Percentiles rank a stretch among this genome's conserved stretches.
Conservation (phyloP, 345 rosid species). For the Hypericum androsaemum region DNA sequence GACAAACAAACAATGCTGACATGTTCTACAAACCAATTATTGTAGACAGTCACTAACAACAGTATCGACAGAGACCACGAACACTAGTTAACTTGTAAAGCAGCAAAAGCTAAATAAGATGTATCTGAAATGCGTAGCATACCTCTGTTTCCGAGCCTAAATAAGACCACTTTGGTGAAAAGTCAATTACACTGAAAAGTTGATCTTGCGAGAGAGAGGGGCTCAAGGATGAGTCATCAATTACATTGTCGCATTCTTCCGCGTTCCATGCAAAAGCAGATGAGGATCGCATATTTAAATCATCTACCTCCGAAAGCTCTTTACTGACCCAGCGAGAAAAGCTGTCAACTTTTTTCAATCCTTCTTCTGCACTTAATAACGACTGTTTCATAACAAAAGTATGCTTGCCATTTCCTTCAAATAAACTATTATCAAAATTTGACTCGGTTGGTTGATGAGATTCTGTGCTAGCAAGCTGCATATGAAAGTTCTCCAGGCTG, state of each 20-base stretch:
- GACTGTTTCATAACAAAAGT: conserved; percentile 38
- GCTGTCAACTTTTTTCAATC: conserved; percentile 84
- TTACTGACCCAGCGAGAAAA: conserved; percentile 90
- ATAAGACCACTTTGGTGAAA: conserved; percentile 82
- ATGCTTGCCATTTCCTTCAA: conserved; percentile 43
- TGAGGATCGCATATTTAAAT: conserved; percentile 43
- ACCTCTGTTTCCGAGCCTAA: conserved; percentile 60
- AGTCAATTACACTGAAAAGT: conserved; percentile 67
- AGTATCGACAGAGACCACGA: no score
- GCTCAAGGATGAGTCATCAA: conserved; percentile 39
- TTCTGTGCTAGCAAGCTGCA: conserved; percentile 27
- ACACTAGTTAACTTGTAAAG: not conserved
- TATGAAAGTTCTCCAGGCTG: conserved; percentile 14
- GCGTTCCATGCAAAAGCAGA: conserved; percentile 55
- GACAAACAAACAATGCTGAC: no score
- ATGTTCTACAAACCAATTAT: no score
- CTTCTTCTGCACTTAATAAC: conserved; percentile 43
- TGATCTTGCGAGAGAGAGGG: conserved; percentile 85
- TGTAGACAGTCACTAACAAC: no score
- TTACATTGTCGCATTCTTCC: conserved; percentile 46
- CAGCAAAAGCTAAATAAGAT: not conserved
- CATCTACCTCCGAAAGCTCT: conserved; percentile 81
- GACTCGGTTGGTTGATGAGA: no score
- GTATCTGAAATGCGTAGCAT: conserved; percentile 12
- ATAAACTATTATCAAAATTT: conserved; percentile 3